Percentiles rank a stretch among this genome's conserved stretches.
These are phyloP conservation scores for Aschersonia sp. DNA, from an alignment of 2,329 filamentous ascomycete species.

Conservation along the genomic window DNA sequence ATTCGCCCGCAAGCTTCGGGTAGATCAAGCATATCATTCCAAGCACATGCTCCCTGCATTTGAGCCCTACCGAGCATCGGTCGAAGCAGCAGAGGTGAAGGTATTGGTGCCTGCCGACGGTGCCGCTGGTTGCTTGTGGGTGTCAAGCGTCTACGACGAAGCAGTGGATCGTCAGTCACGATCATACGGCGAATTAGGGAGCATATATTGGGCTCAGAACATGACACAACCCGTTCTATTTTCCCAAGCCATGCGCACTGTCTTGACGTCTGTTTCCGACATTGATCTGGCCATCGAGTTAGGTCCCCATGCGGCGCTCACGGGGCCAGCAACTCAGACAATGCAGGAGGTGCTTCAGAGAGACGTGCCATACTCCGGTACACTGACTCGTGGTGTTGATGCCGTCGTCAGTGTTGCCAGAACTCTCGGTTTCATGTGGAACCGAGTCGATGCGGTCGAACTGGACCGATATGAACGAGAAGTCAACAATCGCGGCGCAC, in stretches of 20 bases:
- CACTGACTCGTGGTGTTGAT: background rate
- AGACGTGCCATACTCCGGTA: background rate
- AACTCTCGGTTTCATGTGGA: background rate
- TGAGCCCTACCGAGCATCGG: slow-evolving; percentile 7
- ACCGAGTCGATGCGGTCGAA: slow-evolving; percentile 1
- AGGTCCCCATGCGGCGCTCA: slow-evolving; percentile 24
- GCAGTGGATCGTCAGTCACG: background rate
- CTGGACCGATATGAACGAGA: background rate
- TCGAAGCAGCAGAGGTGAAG: background rate
- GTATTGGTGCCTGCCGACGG: background rate
- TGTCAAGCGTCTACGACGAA: background rate
- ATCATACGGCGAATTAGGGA: background rate
- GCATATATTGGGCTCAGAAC: slow-evolving; percentile 5
- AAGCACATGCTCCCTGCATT: slow-evolving; percentile 18
- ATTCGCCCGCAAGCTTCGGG: slow-evolving; percentile 16
- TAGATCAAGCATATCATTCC: slow-evolving; percentile 26
- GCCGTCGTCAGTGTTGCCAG: background rate
- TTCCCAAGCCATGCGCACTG: slow-evolving; percentile 3
- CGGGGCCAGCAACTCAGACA: slow-evolving; percentile 21
- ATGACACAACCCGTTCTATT: slow-evolving; percentile 10
- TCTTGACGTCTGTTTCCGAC: slow-evolving; percentile 1
- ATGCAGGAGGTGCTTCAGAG: background rate
- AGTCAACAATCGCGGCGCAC: background rate
- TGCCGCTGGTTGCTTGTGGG: background rate
- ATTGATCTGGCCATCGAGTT: slow-evolving; percentile 13